These are phyloP conservation scores for Myxozyma melibiosi DNA, from an alignment of 805 yeast species.

Conservation along the genomic window DNA sequence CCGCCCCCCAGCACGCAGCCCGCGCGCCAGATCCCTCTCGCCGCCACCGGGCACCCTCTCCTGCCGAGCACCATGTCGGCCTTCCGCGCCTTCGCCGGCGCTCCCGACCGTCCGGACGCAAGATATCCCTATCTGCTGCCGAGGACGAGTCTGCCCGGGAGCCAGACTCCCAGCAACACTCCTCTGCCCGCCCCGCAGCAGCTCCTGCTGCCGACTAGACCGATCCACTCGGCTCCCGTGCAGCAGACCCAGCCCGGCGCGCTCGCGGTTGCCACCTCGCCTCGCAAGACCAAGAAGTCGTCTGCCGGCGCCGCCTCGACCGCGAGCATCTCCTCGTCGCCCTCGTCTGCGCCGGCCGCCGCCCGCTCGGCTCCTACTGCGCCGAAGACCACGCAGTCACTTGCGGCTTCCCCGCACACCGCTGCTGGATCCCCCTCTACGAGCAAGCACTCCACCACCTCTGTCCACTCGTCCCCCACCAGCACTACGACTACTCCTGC, in stretches of 20 bases:
- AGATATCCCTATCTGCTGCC: neutral
- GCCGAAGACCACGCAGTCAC: too few relatives aligned
- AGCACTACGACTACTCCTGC: neutral
- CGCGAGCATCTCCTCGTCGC: neutral
- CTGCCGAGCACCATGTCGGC: neutral
- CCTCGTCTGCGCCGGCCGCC: neutral
- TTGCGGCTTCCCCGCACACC: conserved; percentile 2
- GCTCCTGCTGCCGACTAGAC: neutral
- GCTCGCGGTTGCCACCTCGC: neutral
- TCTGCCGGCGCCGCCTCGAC: neutral
- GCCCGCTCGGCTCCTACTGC: too few relatives aligned
- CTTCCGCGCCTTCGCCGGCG: neutral
- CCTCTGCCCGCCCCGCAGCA: neutral
- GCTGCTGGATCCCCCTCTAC: too few relatives aligned
- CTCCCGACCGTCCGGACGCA: neutral
- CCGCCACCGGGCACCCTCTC: neutral
- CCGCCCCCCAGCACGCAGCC: too few relatives aligned
- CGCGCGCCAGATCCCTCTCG: neutral
- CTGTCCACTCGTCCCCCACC: neutral
- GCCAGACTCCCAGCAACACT: too few relatives aligned
- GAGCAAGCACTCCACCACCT: too few relatives aligned
- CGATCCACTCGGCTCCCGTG: neutral
- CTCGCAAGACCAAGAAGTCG: neutral
- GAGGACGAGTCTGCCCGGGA: neutral
- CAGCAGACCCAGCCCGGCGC: neutral